Base-by-base conservation (phyloP, 257 asterid species). In the Solanum chmielewskii region DNA sequence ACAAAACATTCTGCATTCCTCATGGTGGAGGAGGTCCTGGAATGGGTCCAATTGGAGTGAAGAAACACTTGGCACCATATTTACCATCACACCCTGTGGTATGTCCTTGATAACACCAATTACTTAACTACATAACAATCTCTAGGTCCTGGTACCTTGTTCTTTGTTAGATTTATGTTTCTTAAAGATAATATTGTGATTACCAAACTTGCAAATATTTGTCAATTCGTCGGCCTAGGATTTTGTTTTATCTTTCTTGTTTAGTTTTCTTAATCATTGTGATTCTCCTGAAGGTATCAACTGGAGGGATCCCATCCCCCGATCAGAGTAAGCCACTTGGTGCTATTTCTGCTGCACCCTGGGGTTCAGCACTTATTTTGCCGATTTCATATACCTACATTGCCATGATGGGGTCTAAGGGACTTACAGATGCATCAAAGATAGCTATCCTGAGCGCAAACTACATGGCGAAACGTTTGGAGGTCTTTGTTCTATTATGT, bases 11-110 rank as follows among this genome's bases (percentile, higher is more conserved):
- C 93, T 96, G 99, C 88, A 96, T 96, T 88, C 99, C 99, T 52
- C 99, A 96, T 59, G 98, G 99, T 75, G 99, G 99, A 69, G 99
- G 99, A 83, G 99, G 99, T 39, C 99, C 99, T 15, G 99, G 99
- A 33, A 94, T 96, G 99, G 99, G 99, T 33, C 99, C 99, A 45
- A 96, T 96, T 76, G 99, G 99, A 45, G 99, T 96, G 90, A 94
- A 96, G 98, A 90, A 94, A 86, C 99, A 96, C 89, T 91, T 96
- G 14, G 99, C 98, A 69, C 98, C 99, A 37, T 96, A 92, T 89
- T 90, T 96, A 84, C 99, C 99, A 64, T 96, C 99, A 1, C 99
- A 96, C 84, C 99, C 99, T 27, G 99, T 96, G 97, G 99, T 96
- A 93, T 44, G 94, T 88, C 75, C 69, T 85, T 80, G 35, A 35